phyloP scores from a whole-genome alignment of 2,329 filamentous ascomycete genomes.

The Hypomyces perniciosus region DNA sequence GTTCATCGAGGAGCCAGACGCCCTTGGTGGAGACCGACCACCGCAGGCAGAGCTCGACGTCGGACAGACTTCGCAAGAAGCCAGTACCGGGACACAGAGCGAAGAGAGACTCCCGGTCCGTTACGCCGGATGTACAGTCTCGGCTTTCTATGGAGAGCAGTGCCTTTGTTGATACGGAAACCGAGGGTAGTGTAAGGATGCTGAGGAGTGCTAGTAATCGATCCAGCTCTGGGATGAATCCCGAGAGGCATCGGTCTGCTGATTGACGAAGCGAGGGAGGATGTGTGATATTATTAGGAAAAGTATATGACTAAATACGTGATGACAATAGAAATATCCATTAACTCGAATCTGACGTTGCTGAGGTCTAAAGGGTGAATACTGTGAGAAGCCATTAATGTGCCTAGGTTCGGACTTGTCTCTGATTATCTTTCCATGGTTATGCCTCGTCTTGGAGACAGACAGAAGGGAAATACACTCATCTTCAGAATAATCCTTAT shows the following conservation, averaged over 20 bases:
- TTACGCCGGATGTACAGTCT: slow-evolving; percentile 50
- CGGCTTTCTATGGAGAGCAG: slow-evolving; percentile 47
- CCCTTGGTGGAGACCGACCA: slow-evolving; percentile 43
- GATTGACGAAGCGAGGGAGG: slow-evolving; percentile 1
- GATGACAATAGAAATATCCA: slow-evolving; percentile 2
- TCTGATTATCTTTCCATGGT: too few relatives aligned
- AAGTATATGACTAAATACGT: slow-evolving; percentile 2
- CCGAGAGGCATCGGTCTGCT: neutral
- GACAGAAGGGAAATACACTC: too few relatives aligned
- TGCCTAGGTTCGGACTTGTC: too few relatives aligned
- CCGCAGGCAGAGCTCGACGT: slow-evolving; percentile 43
- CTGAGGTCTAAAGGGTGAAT: too few relatives aligned
- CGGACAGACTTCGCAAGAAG: slow-evolving; percentile 50
- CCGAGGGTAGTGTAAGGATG: slow-evolving; percentile 19
- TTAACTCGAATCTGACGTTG: too few relatives aligned
- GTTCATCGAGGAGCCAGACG: slow-evolving; percentile 45
- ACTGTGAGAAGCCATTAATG: too few relatives aligned
- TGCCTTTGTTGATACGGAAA: slow-evolving; percentile 17
- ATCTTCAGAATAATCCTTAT: too few relatives aligned
- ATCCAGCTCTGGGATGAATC: slow-evolving; percentile 12
- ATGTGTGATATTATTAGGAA: neutral
- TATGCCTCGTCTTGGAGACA: too few relatives aligned
- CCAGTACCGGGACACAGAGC: slow-evolving; percentile 36
- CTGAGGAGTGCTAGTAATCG: slow-evolving; percentile 19
- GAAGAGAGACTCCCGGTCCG: slow-evolving; percentile 46